Evolutionary conservation across 1,284 basidiomycete genomes (phyloP).

Genomic region (Phylloporus sp.): DNA sequence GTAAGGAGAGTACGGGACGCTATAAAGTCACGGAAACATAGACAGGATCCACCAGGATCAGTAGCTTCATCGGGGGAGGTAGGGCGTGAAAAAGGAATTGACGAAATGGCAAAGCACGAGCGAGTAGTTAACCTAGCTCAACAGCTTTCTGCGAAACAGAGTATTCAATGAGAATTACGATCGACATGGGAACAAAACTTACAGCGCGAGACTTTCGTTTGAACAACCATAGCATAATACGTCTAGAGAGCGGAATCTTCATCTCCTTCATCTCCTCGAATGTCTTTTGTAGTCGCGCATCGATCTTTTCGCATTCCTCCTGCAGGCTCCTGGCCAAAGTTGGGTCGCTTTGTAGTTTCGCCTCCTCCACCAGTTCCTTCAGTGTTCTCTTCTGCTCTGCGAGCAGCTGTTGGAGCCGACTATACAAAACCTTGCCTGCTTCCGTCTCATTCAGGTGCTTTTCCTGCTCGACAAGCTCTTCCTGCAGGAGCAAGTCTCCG

Average conservation of each 20-base stretch:
- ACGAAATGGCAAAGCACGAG: background rate
- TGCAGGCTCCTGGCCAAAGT: conserved; percentile 4
- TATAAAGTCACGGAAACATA: no score
- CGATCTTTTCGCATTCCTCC: conserved; percentile 7
- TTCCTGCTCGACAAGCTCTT: conserved; percentile 22
- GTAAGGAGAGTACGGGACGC: no score
- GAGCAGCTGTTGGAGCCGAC: conserved; percentile 22
- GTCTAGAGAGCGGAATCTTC: conserved; percentile 24
- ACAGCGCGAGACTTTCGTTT: background rate
- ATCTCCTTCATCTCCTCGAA: conserved; percentile 22
- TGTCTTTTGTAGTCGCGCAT: conserved; percentile 17
- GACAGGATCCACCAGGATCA: no score
- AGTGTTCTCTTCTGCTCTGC: conserved; percentile 18
- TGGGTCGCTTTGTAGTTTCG: conserved; percentile 11
- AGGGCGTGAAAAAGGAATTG: no score
- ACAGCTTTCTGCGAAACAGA: background rate
- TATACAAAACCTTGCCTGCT: conserved; percentile 24
- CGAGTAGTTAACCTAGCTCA: background rate
- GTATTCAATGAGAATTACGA: no score
- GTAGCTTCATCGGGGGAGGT: no score
- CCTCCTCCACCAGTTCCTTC: conserved; percentile 20
- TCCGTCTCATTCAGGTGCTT: conserved; percentile 27
- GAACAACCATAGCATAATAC: conserved; percentile 1
- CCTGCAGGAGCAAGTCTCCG: conserved; percentile 20
- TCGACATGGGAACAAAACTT: no score